Conservation (phyloP, 345 rosid species). For the Firmiana major region DNA sequence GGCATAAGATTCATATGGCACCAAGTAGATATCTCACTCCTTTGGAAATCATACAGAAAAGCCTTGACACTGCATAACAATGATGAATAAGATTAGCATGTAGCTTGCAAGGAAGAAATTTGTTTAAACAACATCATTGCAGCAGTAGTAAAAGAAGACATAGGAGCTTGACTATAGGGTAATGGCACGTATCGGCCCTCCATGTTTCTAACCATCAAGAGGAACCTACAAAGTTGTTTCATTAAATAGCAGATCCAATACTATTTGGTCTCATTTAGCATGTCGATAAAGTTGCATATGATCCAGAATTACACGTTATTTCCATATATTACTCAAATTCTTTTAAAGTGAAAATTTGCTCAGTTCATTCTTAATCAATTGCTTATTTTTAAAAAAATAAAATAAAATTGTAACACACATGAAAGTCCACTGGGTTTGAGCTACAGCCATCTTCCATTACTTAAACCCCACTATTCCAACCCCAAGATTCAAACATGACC, state of each 20-base stretch:
- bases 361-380: neutral
- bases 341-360: neutral
- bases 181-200: neutral
- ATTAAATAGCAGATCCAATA: neutral
- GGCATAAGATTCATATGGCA: constrained; percentile 18
- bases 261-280: neutral
- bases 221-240: neutral
- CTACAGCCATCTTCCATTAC: neutral
- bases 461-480: neutral
- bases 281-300: neutral
- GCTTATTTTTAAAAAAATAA: no score
- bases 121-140: neutral
- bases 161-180: neutral
- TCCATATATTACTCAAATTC: neutral
- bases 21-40: neutral
- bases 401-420: no score
- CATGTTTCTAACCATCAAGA: neutral
- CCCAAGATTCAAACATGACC: neutral
- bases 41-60: neutral
- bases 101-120: neutral
- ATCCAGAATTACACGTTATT: neutral
- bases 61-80: constrained; percentile 13
- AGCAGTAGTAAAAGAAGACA: neutral
- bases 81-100: constrained; percentile 6
- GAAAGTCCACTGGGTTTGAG: neutral